Base-by-base conservation (phyloP, 2,329 filamentous ascomycete genomes). In the Paecilomyces fulvus region DNA sequence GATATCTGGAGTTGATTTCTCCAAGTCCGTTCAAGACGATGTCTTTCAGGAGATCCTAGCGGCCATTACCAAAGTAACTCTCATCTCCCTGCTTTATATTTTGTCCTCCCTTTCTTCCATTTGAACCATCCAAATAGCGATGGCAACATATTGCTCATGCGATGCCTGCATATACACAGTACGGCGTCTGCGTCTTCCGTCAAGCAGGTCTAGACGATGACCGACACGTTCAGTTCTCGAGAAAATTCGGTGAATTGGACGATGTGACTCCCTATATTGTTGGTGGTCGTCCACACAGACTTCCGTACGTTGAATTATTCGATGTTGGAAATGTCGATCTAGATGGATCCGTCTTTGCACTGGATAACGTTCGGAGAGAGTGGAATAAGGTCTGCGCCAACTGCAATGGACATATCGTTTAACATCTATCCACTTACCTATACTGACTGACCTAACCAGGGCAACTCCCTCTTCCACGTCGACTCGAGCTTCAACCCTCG, bases 401-500 rank as follows among this genome's bases (percentile, higher is more conserved):
- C 62, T 17, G 21, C 2, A 21, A 23, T 33, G 14, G 8, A 12
- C 17, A 11, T 7, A 30, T 25, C 25, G 30, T 2, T 31, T 11
- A 12, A 31, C 30, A 28, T 28, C 25, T 14, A 25, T 17, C 20
- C 53, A 54, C 10, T 11, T 20, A 1, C 8, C 12, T 52, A 20
- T n/a, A 14, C 30, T 49, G 8, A 14, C 30, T 49, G 8, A 52
- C 30, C 12, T 33, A 20, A 52, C 20, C 56, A 72, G 64, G 79
- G 77, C 31, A 83, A 83, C 62, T 67, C 65, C 1, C 70, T 82
- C 11, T 84, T 80, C 67, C 81, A 84, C 58, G 76, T 76, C 11
- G 81, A 83, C 65, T 80, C 76, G 17, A 77, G 75, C 21, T 83
- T 80, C 70, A 83, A 83, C 61, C 78, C 80, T 7, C 77, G 77